Base-by-base conservation (phyloP, 805 yeast genomes). In the Kluyveromyces lactis region DNA sequence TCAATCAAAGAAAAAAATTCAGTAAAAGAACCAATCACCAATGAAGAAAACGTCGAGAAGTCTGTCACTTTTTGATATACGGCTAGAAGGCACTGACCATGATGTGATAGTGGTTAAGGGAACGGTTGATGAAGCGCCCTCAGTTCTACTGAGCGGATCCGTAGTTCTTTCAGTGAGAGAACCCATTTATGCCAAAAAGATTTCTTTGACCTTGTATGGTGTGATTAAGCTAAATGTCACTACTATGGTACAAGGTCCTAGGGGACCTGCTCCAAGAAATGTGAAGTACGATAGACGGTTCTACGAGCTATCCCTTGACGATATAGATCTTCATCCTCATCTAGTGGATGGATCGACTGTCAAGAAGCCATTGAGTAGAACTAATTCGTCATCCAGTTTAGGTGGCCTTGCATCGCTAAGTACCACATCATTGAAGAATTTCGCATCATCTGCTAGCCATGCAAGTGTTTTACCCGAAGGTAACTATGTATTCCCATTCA, bases 401-500 rank as follows among this genome's bases (percentile, higher is more conserved):
- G 38, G 41, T 18, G 33, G 38, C 8, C 44, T 49, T 24, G 47
- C 50, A 29, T 49, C 46, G 41, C 50, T 39, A 42, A 52, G 67
- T 8, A 60, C 62, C 17, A 50, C 64, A 17, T 66, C 63, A 21
- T 41, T 60, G 39, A 54, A 48, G 23, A 58, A 64, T 2, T 48
- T 63, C 28, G 56, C 63, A 3, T 57, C 62, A 1, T 38, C 50
- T 12, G 38, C 40, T 23, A 28, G 49, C 51, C 13, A 42, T 52
- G 36, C 58, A 24, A 75, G 72, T 43, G 61, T 69, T 4, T 57
- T 83, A 40, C 69, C 68, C 1, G 76, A 72, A 44, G 97, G 97
- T 0, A 84, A 84, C 58, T 87, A 90, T 55, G 95, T 84, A 53
- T 76, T 92, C 51, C 97, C 97, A 0, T 92, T 92, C 57, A 81